Conservation (phyloP, 495 filamentous ascomycete species). For the Jackrogersella multiformis region DNA sequence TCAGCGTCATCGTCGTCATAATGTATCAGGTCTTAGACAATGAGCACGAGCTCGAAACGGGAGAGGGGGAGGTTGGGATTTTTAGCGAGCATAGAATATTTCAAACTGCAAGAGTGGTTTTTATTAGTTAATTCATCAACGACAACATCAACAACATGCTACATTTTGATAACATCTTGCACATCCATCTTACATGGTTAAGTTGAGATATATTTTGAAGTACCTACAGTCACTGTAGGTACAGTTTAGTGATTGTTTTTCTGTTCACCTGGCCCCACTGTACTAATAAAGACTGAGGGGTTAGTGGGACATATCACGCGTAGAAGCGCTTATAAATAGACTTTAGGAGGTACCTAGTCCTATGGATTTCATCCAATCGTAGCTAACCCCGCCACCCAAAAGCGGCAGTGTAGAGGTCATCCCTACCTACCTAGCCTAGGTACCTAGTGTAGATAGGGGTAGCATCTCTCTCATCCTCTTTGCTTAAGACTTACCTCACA, state of each 20-base stretch:
- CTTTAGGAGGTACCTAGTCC: neutral
- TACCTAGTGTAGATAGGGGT: no score
- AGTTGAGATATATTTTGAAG: no score
- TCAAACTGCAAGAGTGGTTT: conserved; percentile 21
- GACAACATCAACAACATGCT: neutral
- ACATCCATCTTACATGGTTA: neutral
- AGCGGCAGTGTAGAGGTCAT: conserved; percentile 2
- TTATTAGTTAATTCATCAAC: conserved; percentile 23
- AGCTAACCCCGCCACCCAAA: neutral
- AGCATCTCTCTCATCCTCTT: no score
- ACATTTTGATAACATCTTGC: no score
- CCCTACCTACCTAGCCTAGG: no score
- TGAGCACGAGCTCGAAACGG: conserved; percentile 38
- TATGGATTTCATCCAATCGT: conserved; percentile 8
- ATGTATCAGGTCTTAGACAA: conserved; percentile 41
- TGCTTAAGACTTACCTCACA: no score
- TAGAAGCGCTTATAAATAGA: conserved; percentile 9
- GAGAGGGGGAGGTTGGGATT: conserved; percentile 19
- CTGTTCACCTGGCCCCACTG: no score
- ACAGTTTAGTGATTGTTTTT: neutral
- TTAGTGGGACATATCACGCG: no score
- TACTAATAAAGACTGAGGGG: no score
- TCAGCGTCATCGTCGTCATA: no score
- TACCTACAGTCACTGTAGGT: no score
- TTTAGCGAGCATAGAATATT: conserved; percentile 8